Conservation (phyloP, 805 yeast genomes). For the Wickerhamiella hasegawae region DNA sequence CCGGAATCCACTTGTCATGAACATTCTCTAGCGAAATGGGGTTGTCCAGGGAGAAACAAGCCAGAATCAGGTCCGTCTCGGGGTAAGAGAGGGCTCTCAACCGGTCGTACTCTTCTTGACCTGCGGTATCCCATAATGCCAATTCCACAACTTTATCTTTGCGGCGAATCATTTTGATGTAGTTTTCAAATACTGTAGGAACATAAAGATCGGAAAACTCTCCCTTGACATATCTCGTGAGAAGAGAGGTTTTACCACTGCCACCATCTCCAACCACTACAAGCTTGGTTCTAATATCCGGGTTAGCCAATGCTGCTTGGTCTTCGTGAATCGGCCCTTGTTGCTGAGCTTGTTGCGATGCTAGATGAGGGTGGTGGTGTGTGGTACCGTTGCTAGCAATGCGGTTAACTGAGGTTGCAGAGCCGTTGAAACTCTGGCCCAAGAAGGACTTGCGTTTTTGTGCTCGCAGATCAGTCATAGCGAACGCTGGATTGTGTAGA, state of each 20-base stretch:
- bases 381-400: too few relatives aligned
- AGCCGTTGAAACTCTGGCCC: slow-evolving; percentile 6
- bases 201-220: slow-evolving; percentile 57
- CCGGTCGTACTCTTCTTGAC: slow-evolving; percentile 95
- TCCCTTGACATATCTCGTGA: slow-evolving; percentile 50
- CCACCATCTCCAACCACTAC: slow-evolving; percentile 86
- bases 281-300: slow-evolving; percentile 34
- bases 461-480: slow-evolving; percentile 10
- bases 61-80: slow-evolving; percentile 78
- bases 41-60: slow-evolving; percentile 79
- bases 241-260: slow-evolving; percentile 74
- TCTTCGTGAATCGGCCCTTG: too few relatives aligned
- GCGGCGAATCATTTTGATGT: slow-evolving; percentile 38
- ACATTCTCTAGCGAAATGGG: slow-evolving; percentile 89
- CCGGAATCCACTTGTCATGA: slow-evolving; percentile 91
- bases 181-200: slow-evolving; percentile 74
- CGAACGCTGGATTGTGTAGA: too few relatives aligned
- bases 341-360: too few relatives aligned
- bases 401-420: too few relatives aligned
- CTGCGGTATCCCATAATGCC: slow-evolving; percentile 95
- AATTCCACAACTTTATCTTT: slow-evolving; percentile 42
- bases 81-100: slow-evolving; percentile 83
- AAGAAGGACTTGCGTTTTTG: slow-evolving; percentile 10
- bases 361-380: too few relatives aligned
- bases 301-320: slow-evolving; percentile 1